These are phyloP conservation scores for Parietaria judaica DNA, from an alignment of 306 rosid genomes.

Conservation along the genomic window DNA sequence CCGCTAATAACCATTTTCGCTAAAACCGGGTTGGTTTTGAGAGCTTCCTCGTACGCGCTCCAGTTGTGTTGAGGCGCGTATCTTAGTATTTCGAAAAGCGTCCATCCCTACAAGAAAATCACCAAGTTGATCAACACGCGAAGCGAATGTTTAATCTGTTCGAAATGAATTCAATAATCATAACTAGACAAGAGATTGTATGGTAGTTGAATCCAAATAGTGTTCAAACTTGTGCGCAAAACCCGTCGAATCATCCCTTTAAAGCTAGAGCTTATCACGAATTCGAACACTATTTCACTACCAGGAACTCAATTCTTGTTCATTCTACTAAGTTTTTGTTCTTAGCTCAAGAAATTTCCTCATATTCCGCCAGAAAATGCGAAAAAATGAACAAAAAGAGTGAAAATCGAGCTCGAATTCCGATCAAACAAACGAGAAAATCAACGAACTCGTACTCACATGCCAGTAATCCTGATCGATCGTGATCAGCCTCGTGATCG, in stretches of 20 bases:
- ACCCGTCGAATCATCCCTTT: no score
- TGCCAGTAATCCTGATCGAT: slow-evolving; percentile 94
- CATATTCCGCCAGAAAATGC: neutral
- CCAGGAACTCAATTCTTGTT: no score
- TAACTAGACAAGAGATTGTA: no score
- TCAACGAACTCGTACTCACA: slow-evolving; percentile 36
- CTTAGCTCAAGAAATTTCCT: no score
- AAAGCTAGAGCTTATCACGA: no score
- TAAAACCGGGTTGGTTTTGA: slow-evolving; percentile 81
- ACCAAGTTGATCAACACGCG: slow-evolving; percentile 8
- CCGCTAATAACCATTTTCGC: slow-evolving; percentile 99
- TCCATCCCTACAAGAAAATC: slow-evolving; percentile 64
- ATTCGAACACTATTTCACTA: no score
- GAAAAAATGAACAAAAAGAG: neutral
- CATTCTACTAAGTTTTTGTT: no score
- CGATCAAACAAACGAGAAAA: neutral
- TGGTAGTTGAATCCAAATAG: no score
- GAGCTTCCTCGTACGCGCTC: slow-evolving; percentile 95
- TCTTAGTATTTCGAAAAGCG: slow-evolving; percentile 76
- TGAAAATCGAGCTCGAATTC: neutral
- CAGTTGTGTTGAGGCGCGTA: slow-evolving; percentile 95
- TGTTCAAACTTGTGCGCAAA: no score
- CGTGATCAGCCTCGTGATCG: slow-evolving; percentile 76
- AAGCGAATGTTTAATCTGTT: no score
- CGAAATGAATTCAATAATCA: no score